phyloP scores from a whole-genome alignment of 345 rosid genomes.

The Syzygium oleosum region DNA sequence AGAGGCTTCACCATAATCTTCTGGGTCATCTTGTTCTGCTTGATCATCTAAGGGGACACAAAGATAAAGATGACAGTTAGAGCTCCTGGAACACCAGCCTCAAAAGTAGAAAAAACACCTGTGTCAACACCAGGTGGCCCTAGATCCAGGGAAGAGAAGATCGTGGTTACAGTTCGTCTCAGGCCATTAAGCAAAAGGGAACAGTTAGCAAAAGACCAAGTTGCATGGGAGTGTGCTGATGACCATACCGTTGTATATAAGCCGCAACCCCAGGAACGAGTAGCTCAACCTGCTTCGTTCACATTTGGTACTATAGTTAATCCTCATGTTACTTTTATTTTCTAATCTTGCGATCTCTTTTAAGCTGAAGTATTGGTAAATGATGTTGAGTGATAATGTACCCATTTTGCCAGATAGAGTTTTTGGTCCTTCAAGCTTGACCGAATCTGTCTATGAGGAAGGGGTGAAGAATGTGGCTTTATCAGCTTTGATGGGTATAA shows the following conservation, averaged over 20 bases:
- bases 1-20: background rate
- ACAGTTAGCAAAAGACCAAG: constrained; percentile 75
- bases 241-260: constrained; percentile 71
- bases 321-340: background rate
- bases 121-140: constrained; percentile 67
- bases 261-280: constrained; percentile 74
- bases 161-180: constrained; percentile 88
- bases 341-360: background rate
- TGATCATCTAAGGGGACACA: background rate
- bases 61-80: constrained; percentile 28
- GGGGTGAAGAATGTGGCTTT: constrained; percentile 98
- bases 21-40: background rate
- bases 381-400: background rate
- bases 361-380: constrained; percentile 3
- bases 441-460: constrained; percentile 85
- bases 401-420: constrained; percentile 63
- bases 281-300: constrained; percentile 65
- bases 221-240: constrained; percentile 92
- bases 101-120: constrained; percentile 70
- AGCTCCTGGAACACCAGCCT: constrained; percentile 83
- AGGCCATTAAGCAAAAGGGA: constrained; percentile 92
- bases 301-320: constrained; percentile 56
- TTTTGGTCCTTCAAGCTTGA: constrained; percentile 66
- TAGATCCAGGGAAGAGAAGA: constrained; percentile 85
- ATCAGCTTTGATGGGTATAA: constrained; percentile 93